Conservation (phyloP, 2,329 filamentous ascomycete genomes). For the Aspergillus sp. region DNA sequence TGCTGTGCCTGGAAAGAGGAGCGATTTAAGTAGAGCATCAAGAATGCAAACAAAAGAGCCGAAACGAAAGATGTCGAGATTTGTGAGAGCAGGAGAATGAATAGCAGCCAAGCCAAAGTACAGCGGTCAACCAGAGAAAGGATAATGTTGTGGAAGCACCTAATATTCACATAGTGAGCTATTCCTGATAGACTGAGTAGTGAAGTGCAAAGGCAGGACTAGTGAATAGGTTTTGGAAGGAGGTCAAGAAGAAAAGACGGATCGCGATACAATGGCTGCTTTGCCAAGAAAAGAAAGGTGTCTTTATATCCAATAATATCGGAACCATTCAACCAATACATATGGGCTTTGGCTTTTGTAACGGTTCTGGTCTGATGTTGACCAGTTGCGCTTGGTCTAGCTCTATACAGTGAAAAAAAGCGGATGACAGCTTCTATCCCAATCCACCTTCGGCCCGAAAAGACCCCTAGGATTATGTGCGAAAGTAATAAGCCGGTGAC, state of each 20-base stretch:
- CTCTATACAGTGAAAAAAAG: not conserved
- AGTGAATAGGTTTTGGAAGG: not conserved
- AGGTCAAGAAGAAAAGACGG: not conserved
- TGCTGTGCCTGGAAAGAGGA: not conserved
- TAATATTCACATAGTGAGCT: not conserved
- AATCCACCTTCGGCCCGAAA: not conserved
- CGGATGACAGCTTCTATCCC: not conserved
- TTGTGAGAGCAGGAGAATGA: not conserved
- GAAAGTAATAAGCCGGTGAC: not conserved
- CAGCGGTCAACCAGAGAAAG: not conserved
- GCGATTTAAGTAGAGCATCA: not conserved
- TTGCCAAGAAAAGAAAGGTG: not conserved
- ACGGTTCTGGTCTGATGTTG: not conserved
- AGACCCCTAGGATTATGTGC: not conserved
- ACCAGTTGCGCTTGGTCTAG: not conserved
- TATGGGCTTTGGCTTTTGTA: not conserved
- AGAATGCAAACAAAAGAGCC: not conserved
- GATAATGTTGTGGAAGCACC: not conserved
- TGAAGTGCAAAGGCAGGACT: not conserved
- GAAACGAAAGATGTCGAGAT: not conserved
- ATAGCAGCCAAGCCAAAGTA: not conserved
- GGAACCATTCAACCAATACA: not conserved
- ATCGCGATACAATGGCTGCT: not conserved
- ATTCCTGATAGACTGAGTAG: not conserved
- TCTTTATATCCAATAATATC: not conserved